Base-by-base conservation (phyloP, 495 filamentous ascomycete species). In the Xylaria palmicola region DNA sequence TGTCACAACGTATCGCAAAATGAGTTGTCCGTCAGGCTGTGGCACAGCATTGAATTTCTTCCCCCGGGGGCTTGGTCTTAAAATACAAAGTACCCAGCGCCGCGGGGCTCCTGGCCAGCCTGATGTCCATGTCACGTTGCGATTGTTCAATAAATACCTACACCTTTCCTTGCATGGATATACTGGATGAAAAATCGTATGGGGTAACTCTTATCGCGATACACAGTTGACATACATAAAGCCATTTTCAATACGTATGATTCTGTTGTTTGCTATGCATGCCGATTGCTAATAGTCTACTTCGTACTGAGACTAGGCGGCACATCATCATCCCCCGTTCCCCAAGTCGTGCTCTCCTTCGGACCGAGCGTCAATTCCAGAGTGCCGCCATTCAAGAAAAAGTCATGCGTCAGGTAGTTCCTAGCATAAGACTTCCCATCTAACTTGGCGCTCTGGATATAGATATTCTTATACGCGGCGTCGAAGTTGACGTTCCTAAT, bases 351-450 rank as follows among this genome's bases (percentile, higher is more conserved):
- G 62, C 83, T 84, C 73, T 89, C 88, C 59, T 74, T 76, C 22
- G 73, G 65, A 0, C 87, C 88, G 19, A 90, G 70, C 29, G 72
- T 78, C 57, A 90, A 70, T 60, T 88, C 84, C 39, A 90, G 73
- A 56, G 81, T 83, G 68, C 81, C 77, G 13, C 87, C 88, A 30
- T 85, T 73, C 0, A 83, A 77, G 69, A 89, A 89, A 72, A 90
- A 89, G 19, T 81, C 81, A 63, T 90, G 86, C 4, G 77, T 79
- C 41, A 90, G 79, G 79, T 87, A 90, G 56, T 77, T 89, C 74
- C 79, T 87, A 3, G 77, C 83, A 60, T 87, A 90, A 0, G 79
- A 72, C 60, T 78, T 62, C 0, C 86, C 86, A 69, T 89, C 75
- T 34, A 89, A 68, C 8, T 73, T 88, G 1, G 86, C 86, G 48